A percentile compares a stretch with the other conserved stretches of the same genome.
Evolutionary conservation across 108 stramenopile species (phyloP).

Genomic region (Nitzschia sp.): DNA sequence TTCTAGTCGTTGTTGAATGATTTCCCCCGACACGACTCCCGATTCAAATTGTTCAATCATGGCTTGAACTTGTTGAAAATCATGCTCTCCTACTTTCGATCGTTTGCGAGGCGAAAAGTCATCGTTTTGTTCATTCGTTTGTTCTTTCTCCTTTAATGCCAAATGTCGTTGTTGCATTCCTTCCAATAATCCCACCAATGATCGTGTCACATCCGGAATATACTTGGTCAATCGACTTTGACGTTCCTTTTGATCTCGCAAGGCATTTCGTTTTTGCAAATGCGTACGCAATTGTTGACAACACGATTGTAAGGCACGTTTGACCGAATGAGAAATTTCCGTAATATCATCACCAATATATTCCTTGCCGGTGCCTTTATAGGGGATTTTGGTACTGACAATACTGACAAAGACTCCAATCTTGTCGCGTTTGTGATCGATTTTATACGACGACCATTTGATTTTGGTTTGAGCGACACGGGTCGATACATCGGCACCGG

Average conservation of each 20-base stretch:
- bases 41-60: conserved; percentile 51
- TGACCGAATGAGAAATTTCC: conserved; percentile 79
- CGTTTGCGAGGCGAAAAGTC: conserved; percentile 43
- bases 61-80: background rate
- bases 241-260: conserved; percentile 79
- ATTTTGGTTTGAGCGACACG: conserved; percentile 86
- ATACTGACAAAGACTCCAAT: conserved; percentile 96
- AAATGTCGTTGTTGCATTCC: conserved; percentile 68
- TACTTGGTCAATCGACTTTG: conserved; percentile 79
- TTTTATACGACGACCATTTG: conserved; percentile 93
- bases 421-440: conserved; percentile 92
- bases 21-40: conserved; percentile 52
- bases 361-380: conserved; percentile 99
- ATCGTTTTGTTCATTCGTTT: background rate
- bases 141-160: conserved; percentile 33
- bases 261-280: conserved; percentile 71
- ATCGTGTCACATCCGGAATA: conserved; percentile 77
- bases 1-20: conserved; percentile 46
- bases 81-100: conserved; percentile 8
- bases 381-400: conserved; percentile 96
- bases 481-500: conserved; percentile 93
- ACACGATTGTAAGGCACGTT: conserved; percentile 75
- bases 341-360: conserved; percentile 91
- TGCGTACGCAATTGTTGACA: conserved; percentile 78
- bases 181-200: conserved; percentile 73